Evolutionary conservation across 2,329 filamentous ascomycete genomes (phyloP).

Genomic region (Cercospora zeae-maydis): DNA sequence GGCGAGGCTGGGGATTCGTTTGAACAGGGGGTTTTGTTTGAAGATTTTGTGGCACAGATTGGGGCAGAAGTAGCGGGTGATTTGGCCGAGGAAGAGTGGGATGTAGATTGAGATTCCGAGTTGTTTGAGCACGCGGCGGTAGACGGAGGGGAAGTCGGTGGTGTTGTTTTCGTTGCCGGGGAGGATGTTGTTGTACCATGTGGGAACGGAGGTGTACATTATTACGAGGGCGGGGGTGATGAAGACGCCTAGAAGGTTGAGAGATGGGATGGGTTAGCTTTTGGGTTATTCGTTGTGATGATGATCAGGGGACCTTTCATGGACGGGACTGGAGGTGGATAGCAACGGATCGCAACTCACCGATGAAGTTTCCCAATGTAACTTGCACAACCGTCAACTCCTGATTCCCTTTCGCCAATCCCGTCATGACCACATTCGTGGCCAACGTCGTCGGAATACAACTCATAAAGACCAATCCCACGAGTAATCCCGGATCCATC

Average conservation of each 20-base stretch:
- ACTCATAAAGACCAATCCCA: conserved; percentile 65
- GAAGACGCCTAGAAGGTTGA: conserved; percentile 48
- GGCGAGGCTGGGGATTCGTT: conserved; percentile 45
- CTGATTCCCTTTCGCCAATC: conserved; percentile 60
- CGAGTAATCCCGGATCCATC: conserved; percentile 62
- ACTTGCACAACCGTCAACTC: conserved; percentile 55
- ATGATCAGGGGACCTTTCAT: background rate
- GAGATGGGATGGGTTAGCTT: background rate
- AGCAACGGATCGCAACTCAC: conserved; percentile 34
- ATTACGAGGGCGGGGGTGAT: conserved; percentile 62
- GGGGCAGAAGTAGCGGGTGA: conserved; percentile 55
- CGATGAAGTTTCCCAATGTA: conserved; percentile 65
- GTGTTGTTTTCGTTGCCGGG: conserved; percentile 49
- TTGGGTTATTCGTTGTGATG: too few relatives aligned
- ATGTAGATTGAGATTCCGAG: conserved; percentile 64
- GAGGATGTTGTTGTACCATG: conserved; percentile 56
- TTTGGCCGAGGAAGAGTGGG: conserved; percentile 60
- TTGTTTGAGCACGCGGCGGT: conserved; percentile 64
- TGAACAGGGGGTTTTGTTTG: conserved; percentile 46
- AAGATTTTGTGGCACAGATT: conserved; percentile 55
- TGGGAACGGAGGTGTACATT: conserved; percentile 54
- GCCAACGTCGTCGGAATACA: conserved; percentile 69
- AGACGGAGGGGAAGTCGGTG: conserved; percentile 58
- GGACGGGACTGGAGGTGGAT: too few relatives aligned
- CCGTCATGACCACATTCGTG: conserved; percentile 72